A percentile compares a stretch with the other conserved stretches of the same genome.
These are phyloP conservation scores for Fusarium ramigenum DNA, from an alignment of 2,329 filamentous ascomycete species.

Conservation along the genomic window DNA sequence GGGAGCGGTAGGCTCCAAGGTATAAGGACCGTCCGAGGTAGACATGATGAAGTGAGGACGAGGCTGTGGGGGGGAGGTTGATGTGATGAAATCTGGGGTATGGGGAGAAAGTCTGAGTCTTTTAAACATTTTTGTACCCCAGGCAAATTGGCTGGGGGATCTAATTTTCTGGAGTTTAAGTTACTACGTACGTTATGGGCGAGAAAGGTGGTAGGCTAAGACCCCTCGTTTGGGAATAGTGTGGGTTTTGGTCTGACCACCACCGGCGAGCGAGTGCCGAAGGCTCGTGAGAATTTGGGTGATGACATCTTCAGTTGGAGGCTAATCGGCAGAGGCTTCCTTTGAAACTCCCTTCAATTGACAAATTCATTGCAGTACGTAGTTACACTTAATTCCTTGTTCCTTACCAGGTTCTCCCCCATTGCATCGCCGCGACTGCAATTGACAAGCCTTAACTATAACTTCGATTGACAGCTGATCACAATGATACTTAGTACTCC, in stretches of 20 bases:
- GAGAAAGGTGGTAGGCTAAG: constrained; percentile 3
- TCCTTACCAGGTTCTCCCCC: accelerated
- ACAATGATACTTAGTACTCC: no score
- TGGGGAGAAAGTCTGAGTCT: constrained; percentile 8
- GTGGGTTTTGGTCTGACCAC: background rate
- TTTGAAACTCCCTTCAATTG: background rate
- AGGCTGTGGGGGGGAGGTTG: constrained; percentile 21
- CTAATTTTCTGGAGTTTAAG: constrained; percentile 16
- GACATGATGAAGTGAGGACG: constrained; percentile 4
- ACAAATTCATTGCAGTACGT: background rate
- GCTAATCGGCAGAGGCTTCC: background rate
- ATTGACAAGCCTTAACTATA: no score
- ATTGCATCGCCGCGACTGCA: no score
- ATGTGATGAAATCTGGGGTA: constrained; percentile 17
- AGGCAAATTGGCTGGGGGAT: background rate
- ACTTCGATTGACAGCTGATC: no score
- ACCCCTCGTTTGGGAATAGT: constrained; percentile 2
- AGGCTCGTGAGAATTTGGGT: background rate
- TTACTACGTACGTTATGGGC: background rate
- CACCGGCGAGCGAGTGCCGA: background rate
- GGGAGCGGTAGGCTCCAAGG: constrained; percentile 5
- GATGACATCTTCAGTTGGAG: background rate
- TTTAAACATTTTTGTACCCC: constrained; percentile 20
- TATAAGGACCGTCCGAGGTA: constrained; percentile 12
- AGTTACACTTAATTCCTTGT: background rate